phyloP scores from a whole-genome alignment of 148 eudicot species.

The Pouteria glomerata region DNA sequence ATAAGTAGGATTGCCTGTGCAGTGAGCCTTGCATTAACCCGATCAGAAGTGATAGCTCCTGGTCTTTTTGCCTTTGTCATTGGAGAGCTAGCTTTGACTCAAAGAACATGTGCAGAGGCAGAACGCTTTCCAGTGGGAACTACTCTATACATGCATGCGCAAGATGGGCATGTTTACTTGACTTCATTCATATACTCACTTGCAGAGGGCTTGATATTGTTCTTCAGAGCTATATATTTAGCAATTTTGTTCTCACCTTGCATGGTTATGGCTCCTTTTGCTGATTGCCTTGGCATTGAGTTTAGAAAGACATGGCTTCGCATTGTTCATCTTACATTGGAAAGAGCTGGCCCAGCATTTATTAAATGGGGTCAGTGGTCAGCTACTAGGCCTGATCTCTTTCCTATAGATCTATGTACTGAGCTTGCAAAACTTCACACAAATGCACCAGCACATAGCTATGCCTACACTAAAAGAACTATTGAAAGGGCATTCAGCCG shows the following conservation, averaged over 20 bases:
- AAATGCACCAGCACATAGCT: conserved; percentile 74
- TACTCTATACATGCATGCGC: conserved; percentile 50
- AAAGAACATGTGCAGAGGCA: conserved; percentile 43
- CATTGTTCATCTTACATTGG: conserved; percentile 53
- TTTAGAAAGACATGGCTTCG: conserved; percentile 65
- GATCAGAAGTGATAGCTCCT: conserved; percentile 61
- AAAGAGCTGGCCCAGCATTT: conserved; percentile 87
- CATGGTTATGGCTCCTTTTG: conserved; percentile 78
- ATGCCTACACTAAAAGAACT: conserved; percentile 54
- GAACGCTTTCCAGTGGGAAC: conserved; percentile 39
- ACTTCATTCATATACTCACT: conserved; percentile 42
- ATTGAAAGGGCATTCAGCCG: conserved; percentile 77
- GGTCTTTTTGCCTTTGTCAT: conserved; percentile 56
- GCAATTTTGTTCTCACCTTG: conserved; percentile 70
- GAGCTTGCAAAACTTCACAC: conserved; percentile 68
- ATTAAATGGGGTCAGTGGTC: conserved; percentile 99
- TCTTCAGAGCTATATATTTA: conserved; percentile 59
- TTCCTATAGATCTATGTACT: conserved; percentile 62
- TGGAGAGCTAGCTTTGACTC: conserved; percentile 50
- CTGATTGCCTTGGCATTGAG: conserved; percentile 54
- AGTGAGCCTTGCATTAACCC: conserved; percentile 59
- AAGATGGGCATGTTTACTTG: conserved; percentile 54
- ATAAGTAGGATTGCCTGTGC: conserved; percentile 57
- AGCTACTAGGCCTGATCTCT: conserved; percentile 84
- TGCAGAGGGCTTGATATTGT: conserved; percentile 48